These are phyloP conservation scores for Podosphaera xanthii DNA, from an alignment of 2,329 filamentous ascomycete genomes.

Conservation along the genomic window DNA sequence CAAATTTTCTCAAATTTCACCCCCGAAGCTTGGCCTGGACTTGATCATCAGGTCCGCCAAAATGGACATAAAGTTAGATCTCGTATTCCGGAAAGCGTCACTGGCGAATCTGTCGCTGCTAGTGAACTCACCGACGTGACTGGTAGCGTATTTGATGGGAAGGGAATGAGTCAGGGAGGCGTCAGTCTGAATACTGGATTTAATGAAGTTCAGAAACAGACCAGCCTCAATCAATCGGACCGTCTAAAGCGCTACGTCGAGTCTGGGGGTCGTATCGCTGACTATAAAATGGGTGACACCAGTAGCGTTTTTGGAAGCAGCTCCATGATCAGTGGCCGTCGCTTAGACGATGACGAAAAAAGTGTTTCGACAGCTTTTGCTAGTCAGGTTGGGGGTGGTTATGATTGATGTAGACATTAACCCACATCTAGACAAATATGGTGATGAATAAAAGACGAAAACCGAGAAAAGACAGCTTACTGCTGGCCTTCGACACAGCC, in stretches of 20 bases:
- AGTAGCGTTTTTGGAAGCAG: constrained; percentile 45
- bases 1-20: constrained; percentile 91
- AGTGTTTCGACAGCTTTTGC: constrained; percentile 93
- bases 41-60: constrained; percentile 42
- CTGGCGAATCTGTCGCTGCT: constrained; percentile 78
- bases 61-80: constrained; percentile 43
- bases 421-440: constrained; percentile 4
- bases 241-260: constrained; percentile 89
- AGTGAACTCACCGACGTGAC: constrained; percentile 76
- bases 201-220: constrained; percentile 48
- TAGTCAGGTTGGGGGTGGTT: constrained; percentile 53
- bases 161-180: constrained; percentile 59
- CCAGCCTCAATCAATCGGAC: constrained; percentile 61
- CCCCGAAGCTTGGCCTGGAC: constrained; percentile 62
- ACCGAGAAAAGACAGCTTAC: constrained; percentile 2
- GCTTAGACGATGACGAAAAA: constrained; percentile 76
- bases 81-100: constrained; percentile 52
- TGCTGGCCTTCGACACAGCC: constrained; percentile 2
- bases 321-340: constrained; percentile 19
- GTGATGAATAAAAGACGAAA: constrained; percentile 7
- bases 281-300: constrained; percentile 29
- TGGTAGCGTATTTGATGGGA: constrained; percentile 52
- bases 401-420: constrained; percentile 15
- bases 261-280: constrained; percentile 44
- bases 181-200: constrained; percentile 70